Percentiles rank a stretch among this genome's conserved stretches.
phyloP scores from a whole-genome alignment of 495 filamentous ascomycete genomes.

The Podospora pseudopauciseta region DNA sequence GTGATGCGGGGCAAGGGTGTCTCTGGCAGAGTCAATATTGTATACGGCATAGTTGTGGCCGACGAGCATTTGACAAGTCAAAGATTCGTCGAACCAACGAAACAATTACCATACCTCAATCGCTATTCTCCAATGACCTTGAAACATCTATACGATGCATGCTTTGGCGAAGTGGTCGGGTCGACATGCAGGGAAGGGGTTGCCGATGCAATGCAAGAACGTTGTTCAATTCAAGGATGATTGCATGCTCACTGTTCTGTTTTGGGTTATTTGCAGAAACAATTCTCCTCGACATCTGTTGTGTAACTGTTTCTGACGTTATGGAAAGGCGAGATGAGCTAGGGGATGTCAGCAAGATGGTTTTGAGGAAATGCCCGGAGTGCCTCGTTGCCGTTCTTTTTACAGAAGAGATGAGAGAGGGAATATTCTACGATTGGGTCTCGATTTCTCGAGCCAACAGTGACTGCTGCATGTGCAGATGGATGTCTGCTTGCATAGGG shows the following conservation, averaged over 20 bases:
- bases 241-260: background rate
- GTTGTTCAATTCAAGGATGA: background rate
- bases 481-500: background rate
- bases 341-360: background rate
- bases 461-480: background rate
- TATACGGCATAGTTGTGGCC: background rate
- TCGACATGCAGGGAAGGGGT: background rate
- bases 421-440: background rate
- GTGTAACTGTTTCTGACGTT: background rate
- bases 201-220: background rate
- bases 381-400: background rate
- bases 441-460: background rate
- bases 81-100: too few species aligned
- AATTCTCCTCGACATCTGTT: background rate
- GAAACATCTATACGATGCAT: background rate
- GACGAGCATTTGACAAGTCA: too few species aligned
- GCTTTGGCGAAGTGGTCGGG: background rate
- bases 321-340: background rate
- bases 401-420: background rate
- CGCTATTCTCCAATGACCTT: background rate
- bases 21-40: background rate
- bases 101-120: too few species aligned
- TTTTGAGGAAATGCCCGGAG: background rate
- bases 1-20: background rate
- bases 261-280: background rate